Conservation (phyloP, 345 rosid species). For the Mercurialis annua region DNA sequence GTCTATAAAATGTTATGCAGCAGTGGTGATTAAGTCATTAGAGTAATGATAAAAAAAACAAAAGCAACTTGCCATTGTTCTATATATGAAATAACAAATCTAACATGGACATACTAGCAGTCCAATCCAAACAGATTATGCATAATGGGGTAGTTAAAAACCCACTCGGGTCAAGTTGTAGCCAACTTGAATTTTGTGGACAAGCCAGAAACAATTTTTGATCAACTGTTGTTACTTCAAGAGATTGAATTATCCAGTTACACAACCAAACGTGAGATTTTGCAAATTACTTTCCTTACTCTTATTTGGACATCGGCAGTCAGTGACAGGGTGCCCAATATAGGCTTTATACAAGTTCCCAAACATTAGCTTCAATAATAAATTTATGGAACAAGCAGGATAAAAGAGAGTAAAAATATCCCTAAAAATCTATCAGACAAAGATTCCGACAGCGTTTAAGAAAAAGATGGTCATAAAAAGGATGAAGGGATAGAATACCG, state of each 20-base stretch:
- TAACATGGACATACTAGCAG: neutral
- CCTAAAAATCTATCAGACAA: neutral
- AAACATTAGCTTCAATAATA: slow-evolving; percentile 1
- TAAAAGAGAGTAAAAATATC: neutral
- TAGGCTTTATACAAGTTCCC: neutral
- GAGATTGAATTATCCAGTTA: neutral
- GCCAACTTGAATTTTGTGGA: neutral
- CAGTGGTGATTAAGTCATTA: neutral
- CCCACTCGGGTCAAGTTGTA: neutral
- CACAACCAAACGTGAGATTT: neutral
- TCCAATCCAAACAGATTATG: neutral
- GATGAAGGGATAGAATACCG: slow-evolving; percentile 45
- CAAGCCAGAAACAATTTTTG: neutral
- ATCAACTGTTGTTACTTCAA: neutral
- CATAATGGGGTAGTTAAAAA: neutral
- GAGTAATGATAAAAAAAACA: neutral
- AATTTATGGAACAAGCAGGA: neutral
- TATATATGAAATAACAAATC: neutral
- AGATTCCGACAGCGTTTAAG: slow-evolving; percentile 15
- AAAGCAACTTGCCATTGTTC: neutral
- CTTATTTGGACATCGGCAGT: neutral
- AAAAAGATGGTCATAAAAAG: slow-evolving; percentile 11
- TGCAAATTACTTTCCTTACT: neutral
- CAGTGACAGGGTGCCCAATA: neutral
- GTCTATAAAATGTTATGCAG: neutral